Evolutionary conservation across 371 early-diverging fungal genomes (phyloP).

Genomic region (Apophysomyces ossiformis): DNA sequence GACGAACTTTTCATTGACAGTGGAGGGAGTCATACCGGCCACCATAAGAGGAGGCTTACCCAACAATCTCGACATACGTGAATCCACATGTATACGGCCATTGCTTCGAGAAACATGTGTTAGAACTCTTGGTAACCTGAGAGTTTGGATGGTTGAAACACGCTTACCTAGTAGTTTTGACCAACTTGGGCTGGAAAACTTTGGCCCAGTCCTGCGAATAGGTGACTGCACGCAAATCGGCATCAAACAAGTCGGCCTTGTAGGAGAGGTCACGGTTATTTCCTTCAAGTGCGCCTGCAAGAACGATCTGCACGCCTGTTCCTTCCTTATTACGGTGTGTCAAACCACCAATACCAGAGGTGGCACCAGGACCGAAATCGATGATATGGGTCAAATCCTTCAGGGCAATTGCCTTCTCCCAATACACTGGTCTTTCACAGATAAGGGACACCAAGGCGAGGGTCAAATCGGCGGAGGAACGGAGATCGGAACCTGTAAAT

Average conservation of each 20-base stretch:
- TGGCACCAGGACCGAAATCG: slow-evolving; percentile 95
- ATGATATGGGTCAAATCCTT: slow-evolving; percentile 84
- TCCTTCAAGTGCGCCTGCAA: slow-evolving; percentile 76
- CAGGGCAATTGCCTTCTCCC: slow-evolving; percentile 83
- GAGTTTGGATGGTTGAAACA: neutral
- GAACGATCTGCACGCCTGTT: slow-evolving; percentile 88
- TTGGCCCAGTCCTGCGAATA: slow-evolving; percentile 91
- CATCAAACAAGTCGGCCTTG: slow-evolving; percentile 85
- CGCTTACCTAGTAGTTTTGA: slow-evolving; percentile 54
- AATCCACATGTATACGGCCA: slow-evolving; percentile 85
- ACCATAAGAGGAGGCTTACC: slow-evolving; percentile 93
- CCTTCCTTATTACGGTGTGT: slow-evolving; percentile 96
- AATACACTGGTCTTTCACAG: slow-evolving; percentile 83
- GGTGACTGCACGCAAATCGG: slow-evolving; percentile 76
- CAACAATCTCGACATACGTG: slow-evolving; percentile 86
- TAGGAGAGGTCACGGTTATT: slow-evolving; percentile 75
- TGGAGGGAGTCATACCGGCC: slow-evolving; percentile 91
- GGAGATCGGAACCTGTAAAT: slow-evolving; percentile 68
- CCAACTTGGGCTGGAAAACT: slow-evolving; percentile 82
- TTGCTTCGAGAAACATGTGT: slow-evolving; percentile 39
- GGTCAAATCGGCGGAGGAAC: slow-evolving; percentile 60
- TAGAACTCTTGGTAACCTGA: neutral
- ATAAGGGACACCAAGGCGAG: slow-evolving; percentile 81
- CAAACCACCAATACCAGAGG: slow-evolving; percentile 86
- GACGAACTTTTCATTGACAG: slow-evolving; percentile 78